Conservation (phyloP, 805 yeast species). For the Cyberlindnera samutprakarnensis region DNA sequence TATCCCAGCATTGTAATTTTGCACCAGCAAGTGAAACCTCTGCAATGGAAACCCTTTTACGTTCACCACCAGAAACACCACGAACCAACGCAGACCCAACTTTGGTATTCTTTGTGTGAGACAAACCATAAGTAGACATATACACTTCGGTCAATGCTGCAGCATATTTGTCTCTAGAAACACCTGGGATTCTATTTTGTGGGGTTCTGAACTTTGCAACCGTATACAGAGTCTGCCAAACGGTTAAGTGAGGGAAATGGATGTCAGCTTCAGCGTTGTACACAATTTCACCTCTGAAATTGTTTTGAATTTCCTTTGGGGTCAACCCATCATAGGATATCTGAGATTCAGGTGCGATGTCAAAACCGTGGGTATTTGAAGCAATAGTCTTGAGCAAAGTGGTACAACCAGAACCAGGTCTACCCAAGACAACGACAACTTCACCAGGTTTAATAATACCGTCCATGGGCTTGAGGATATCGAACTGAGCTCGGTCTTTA, state of each 20-base stretch:
- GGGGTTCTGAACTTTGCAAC: conserved; percentile 54
- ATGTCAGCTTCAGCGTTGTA: conserved; percentile 56
- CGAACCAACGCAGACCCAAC: conserved; percentile 62
- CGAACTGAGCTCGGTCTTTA: conserved; percentile 28
- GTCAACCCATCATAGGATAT: conserved; percentile 45
- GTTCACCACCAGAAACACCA: conserved; percentile 72
- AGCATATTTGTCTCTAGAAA: conserved; percentile 42
- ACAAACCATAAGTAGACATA: conserved; percentile 45
- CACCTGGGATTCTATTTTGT: conserved; percentile 43
- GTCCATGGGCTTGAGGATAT: conserved; percentile 45
- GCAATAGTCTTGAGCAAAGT: conserved; percentile 52
- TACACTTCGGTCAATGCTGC: conserved; percentile 40
- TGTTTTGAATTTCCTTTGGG: conserved; percentile 34
- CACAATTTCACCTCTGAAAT: conserved; percentile 54
- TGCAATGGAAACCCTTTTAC: conserved; percentile 67
- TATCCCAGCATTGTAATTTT: conserved; percentile 46
- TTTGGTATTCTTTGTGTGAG: conserved; percentile 53
- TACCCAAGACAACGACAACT: conserved; percentile 64
- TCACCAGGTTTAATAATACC: conserved; percentile 57
- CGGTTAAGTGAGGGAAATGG: conserved; percentile 57
- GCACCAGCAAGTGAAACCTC: conserved; percentile 48
- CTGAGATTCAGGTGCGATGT: conserved; percentile 34
- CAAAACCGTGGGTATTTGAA: conserved; percentile 49
- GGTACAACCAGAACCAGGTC: conserved; percentile 73
- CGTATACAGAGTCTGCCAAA: conserved; percentile 49